Evolutionary conservation across 192 early-diverging fungal genomes (phyloP).

Genomic region (Backusella tuberculispora): DNA sequence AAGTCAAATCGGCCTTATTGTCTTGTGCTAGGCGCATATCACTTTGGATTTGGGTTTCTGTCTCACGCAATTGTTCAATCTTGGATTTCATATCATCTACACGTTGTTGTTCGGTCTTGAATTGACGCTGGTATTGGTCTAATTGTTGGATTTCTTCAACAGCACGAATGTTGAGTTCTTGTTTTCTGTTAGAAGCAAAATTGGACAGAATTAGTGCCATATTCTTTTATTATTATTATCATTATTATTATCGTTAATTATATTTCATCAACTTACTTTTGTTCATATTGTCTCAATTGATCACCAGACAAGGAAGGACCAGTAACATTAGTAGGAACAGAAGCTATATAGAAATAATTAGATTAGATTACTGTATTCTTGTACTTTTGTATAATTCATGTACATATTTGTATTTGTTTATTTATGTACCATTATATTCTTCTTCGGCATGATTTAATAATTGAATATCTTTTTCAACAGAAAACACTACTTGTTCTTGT

Average conservation of each 20-base stretch:
- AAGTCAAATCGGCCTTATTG: constrained; percentile 28
- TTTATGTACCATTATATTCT: constrained; percentile 17
- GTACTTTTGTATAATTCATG: too few relatives aligned
- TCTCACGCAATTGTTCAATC: constrained; percentile 49
- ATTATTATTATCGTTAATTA: too few relatives aligned
- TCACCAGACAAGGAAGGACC: constrained; percentile 31
- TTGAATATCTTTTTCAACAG: constrained; percentile 26
- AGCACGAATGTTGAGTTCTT: constrained; percentile 68
- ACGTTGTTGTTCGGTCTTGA: constrained; percentile 66
- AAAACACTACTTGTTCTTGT: constrained; percentile 43
- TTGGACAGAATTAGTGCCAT: background rate
- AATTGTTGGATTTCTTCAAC: constrained; percentile 72
- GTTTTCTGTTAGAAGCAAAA: constrained; percentile 53
- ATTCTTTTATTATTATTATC: too few relatives aligned
- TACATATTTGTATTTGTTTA: too few relatives aligned
- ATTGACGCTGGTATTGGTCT: constrained; percentile 66
- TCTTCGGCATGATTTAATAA: background rate
- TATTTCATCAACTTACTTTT: constrained; percentile 27
- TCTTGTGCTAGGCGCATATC: constrained; percentile 46
- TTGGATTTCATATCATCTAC: constrained; percentile 62
- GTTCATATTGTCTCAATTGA: constrained; percentile 40
- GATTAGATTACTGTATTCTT: background rate
- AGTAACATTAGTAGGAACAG: constrained; percentile 15
- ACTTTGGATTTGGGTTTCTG: constrained; percentile 52
- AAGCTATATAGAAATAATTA: constrained; percentile 21